A percentile compares a stretch with the other conserved stretches of the same genome.
Conservation (phyloP, 1,284 basidiomycete species). For the Neotropicomus parvogracilis region DNA sequence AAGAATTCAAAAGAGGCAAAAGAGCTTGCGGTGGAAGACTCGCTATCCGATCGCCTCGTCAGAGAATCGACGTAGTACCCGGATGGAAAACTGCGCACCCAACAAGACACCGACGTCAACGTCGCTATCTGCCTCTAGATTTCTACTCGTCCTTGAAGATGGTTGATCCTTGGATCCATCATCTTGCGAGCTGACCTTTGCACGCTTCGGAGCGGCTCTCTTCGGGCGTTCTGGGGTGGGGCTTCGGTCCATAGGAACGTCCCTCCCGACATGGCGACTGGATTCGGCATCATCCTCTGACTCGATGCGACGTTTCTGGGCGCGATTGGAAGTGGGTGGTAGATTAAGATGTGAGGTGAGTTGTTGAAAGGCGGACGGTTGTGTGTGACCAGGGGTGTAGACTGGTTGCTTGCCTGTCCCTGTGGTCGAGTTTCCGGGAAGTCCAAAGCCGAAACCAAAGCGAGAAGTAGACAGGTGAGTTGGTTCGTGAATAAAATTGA, state of each 20-base stretch:
- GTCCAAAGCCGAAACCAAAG: slow-evolving; percentile 69
- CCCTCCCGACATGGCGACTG: slow-evolving; percentile 38
- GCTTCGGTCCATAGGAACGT: slow-evolving; percentile 76
- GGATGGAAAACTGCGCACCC: slow-evolving; percentile 44
- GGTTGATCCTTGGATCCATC: slow-evolving; percentile 41
- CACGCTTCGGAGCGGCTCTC: slow-evolving; percentile 63
- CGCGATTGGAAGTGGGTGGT: slow-evolving; percentile 38
- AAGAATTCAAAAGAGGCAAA: slow-evolving; percentile 63
- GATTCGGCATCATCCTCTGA: slow-evolving; percentile 50
- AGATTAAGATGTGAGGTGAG: slow-evolving; percentile 41
- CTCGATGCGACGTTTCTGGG: slow-evolving; percentile 62
- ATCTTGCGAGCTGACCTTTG: slow-evolving; percentile 43
- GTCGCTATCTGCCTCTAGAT: slow-evolving; percentile 39
- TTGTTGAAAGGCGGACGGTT: slow-evolving; percentile 51
- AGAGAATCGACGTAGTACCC: slow-evolving; percentile 10
- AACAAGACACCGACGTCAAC: slow-evolving; percentile 77
- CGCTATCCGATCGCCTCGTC: slow-evolving; percentile 40
- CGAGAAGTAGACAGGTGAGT: slow-evolving; percentile 60
- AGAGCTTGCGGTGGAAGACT: slow-evolving; percentile 70
- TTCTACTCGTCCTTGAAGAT: slow-evolving; percentile 45
- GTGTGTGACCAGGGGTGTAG: slow-evolving; percentile 34
- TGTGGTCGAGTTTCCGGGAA: slow-evolving; percentile 42
- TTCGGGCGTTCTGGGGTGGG: slow-evolving; percentile 74
- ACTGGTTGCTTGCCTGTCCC: slow-evolving; percentile 37
- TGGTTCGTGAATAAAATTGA: slow-evolving; percentile 62